Evolutionary conservation across 768 basidiomycete species (phyloP), one percentile per base, ranked within the genome.

Genomic region (Podaxis carcinomalis): DNA sequence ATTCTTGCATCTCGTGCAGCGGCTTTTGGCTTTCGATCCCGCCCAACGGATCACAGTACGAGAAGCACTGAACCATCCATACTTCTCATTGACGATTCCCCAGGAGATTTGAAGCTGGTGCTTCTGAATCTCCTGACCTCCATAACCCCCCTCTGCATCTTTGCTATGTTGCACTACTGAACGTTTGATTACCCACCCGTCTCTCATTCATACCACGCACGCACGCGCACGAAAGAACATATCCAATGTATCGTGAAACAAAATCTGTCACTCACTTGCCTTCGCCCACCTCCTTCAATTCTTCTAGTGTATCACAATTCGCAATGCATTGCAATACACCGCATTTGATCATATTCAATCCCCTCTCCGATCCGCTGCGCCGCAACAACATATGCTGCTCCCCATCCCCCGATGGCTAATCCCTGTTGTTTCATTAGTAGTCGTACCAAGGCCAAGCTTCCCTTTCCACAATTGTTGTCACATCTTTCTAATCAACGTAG

Each of bases 21-120:
- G 85, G 72, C 82, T 98, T 63, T 83, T 98, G 47, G 87, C 88
- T 54, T 97, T 95, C 72, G 95, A 98, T 73, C 95, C 95, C 36
- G 82, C 83, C 1, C 86, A 90, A 66, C 87, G 95, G 71, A 89
- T 95, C 68, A 88, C 89, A 39, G 95, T 98, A 51, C 83, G 86
- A 71, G 89, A 93, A 32, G 95, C 95, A 19, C 83, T 97, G 62
- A 81, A 83, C 55, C 95, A 97, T 69, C 90, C 89, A 3, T 98
- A 94, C 74, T 93, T 95, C 70, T 78, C 83, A 54, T 70, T 88
- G 69, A 78, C 77, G 71, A 84, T 90, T 64, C 79, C 88, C 42
- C 78, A 83, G 62, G 90, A 92, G 77, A 76, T 86, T 75, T 92
- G 80, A 79, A 37, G 36, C 46, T 51, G 42, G 25, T 46, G 36